These are phyloP conservation scores for Parastagonospora nodorum DNA, from an alignment of 2,329 filamentous ascomycete species.

Conservation along the genomic window DNA sequence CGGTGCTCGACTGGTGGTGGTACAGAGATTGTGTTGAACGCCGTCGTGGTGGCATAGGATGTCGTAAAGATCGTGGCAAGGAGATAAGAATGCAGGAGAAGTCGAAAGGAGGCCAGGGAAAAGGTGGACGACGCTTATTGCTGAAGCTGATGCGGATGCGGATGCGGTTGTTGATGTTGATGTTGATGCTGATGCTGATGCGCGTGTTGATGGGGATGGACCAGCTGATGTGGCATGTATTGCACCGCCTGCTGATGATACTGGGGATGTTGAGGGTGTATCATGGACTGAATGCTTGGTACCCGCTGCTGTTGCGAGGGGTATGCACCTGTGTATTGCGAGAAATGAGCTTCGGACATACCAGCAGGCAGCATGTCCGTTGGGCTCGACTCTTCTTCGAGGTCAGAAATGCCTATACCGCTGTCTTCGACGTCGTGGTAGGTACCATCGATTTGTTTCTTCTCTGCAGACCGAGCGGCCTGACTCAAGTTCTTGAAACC, in stretches of 20 bases:
- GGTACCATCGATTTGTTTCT: constrained; percentile 60
- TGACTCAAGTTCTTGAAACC: constrained; percentile 81
- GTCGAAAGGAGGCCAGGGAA: constrained; percentile 14
- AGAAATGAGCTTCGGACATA: constrained; percentile 25
- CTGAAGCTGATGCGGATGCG: constrained; percentile 11
- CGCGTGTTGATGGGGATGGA: not conserved
- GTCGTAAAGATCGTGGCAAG: constrained; percentile 25
- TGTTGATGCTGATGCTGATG: constrained; percentile 1
- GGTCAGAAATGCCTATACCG: constrained; percentile 65
- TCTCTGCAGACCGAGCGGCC: constrained; percentile 67
- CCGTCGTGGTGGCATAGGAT: not conserved
- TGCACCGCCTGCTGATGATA: constrained; percentile 15
- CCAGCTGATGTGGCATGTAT: not conserved
- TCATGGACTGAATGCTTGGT: constrained; percentile 49
- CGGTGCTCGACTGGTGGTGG: constrained; percentile 9
- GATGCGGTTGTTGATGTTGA: too few species aligned
- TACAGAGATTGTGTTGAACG: constrained; percentile 9
- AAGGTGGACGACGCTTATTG: constrained; percentile 14
- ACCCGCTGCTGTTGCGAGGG: constrained; percentile 35
- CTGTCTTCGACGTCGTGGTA: constrained; percentile 66
- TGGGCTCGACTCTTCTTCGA: constrained; percentile 50
- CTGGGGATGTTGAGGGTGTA: constrained; percentile 13
- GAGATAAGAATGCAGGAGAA: constrained; percentile 16
- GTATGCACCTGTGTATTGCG: constrained; percentile 23
- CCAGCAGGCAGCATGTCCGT: constrained; percentile 30